Conservation (phyloP, 164 flowering plant genomes). For the Macadamia integrifolia region DNA sequence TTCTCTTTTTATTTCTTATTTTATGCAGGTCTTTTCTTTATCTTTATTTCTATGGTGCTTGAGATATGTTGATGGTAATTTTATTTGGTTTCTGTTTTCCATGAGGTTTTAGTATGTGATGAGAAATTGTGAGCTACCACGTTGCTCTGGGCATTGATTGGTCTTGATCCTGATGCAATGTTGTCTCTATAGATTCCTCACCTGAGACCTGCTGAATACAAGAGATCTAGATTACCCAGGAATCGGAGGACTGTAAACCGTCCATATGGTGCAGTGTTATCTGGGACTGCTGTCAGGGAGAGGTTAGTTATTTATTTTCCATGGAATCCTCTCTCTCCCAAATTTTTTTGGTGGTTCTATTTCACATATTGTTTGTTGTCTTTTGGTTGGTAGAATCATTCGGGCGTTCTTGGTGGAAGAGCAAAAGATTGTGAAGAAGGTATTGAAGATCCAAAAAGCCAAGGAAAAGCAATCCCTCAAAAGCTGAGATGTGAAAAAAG, state of each 20-base stretch:
- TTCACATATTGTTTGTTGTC: not conserved
- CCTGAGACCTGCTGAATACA: constrained; percentile 63
- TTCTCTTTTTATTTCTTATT: no score
- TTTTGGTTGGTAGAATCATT: constrained; percentile 27
- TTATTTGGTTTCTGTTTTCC: no score
- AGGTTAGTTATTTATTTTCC: constrained; percentile 22
- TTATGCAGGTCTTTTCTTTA: no score
- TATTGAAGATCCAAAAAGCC: constrained; percentile 42
- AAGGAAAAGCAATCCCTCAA: constrained; percentile 37
- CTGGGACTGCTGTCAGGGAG: constrained; percentile 64
- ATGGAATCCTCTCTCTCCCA: not conserved
- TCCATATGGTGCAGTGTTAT: constrained; percentile 60
- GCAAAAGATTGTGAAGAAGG: constrained; percentile 52
- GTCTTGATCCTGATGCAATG: not conserved
- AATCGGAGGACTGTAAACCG: constrained; percentile 63
- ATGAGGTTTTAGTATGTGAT: no score
- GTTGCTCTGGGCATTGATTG: no score
- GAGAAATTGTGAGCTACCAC: no score
- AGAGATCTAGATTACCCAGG: constrained; percentile 56
- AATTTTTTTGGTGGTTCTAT: not conserved
- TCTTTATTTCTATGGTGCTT: no score
- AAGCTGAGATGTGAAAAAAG: constrained; percentile 15
- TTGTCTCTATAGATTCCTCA: constrained; percentile 47
- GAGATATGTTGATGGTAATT: no score
- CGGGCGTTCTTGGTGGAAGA: constrained; percentile 46